Percentiles rank a stretch among this genome's conserved stretches.
Evolutionary conservation across 2,329 filamentous ascomycete species (phyloP).

Genomic region (Cordyceps javanica): DNA sequence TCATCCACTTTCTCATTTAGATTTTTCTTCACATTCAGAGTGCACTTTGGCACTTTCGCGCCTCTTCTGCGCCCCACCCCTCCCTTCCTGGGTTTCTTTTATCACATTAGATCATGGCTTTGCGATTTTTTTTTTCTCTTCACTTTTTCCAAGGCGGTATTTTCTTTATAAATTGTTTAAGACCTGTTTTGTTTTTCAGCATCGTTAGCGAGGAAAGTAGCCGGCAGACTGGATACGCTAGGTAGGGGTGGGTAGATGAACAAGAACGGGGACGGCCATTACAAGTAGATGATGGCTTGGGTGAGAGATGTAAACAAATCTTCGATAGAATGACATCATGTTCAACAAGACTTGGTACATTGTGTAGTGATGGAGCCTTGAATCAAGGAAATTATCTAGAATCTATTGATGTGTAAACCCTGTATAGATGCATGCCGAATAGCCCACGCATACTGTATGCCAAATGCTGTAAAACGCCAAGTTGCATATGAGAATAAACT

Average conservation of each 20-base stretch:
- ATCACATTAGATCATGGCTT: neutral
- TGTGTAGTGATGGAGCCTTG: too few species aligned
- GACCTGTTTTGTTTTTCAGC: neutral
- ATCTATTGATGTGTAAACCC: neutral
- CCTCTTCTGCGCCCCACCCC: too few species aligned
- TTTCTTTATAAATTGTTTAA: neutral
- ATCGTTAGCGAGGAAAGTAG: neutral
- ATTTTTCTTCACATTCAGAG: too few species aligned
- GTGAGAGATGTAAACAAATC: too few species aligned
- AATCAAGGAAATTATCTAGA: neutral
- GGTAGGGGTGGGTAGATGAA: too few species aligned
- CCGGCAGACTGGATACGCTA: neutral
- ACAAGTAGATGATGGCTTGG: neutral
- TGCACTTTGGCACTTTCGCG: too few species aligned
- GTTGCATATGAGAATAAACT: neutral
- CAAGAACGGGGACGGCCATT: too few species aligned
- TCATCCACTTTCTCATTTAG: too few species aligned
- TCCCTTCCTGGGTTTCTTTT: too few species aligned
- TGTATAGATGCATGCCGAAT: neutral
- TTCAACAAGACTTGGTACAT: too few species aligned
- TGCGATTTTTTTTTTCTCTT: neutral
- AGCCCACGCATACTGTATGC: neutral
- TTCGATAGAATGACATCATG: too few species aligned
- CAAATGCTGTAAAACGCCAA: neutral
- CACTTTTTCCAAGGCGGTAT: neutral